Conservation (phyloP, 2,329 filamentous ascomycete species). For the Aspergillus hortae region DNA sequence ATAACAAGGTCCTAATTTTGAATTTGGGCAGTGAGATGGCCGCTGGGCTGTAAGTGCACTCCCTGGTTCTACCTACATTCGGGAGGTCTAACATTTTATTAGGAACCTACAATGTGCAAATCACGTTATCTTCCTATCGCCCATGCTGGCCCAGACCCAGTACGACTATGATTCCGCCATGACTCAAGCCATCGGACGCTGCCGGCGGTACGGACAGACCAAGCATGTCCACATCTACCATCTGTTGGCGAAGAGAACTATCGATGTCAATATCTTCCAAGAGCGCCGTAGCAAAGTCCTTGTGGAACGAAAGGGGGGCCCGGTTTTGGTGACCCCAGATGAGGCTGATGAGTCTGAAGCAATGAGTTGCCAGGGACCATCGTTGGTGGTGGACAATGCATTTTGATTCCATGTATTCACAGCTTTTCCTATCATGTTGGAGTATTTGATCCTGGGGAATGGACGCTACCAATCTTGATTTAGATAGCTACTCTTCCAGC, state of each 20-base stretch:
- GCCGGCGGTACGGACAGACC: constrained; percentile 56
- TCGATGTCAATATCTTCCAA: constrained; percentile 46
- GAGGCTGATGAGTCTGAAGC: constrained; percentile 19
- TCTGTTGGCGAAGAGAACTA: constrained; percentile 40
- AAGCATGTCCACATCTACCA: constrained; percentile 58
- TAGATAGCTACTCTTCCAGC: too few species aligned
- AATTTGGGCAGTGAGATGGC: constrained; percentile 56
- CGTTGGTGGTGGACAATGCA: constrained; percentile 24
- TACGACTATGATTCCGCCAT: constrained; percentile 57
- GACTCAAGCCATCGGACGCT: constrained; percentile 62
- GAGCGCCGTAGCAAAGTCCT: constrained; percentile 28
- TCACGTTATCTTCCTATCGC: constrained; percentile 61
- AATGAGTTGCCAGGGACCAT: constrained; percentile 24
- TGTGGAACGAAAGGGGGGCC: constrained; percentile 21
- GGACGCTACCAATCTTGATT: too few species aligned
- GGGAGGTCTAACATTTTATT: background rate
- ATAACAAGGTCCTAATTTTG: constrained; percentile 53
- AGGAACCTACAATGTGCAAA: constrained; percentile 63
- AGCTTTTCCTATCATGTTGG: background rate
- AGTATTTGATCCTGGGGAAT: too few species aligned
- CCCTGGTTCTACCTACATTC: background rate
- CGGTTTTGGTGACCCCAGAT: constrained; percentile 16
- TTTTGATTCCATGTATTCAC: constrained; percentile 13
- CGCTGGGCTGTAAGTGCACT: constrained; percentile 54
- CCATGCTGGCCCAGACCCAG: constrained; percentile 49